Evolutionary conservation across 148 eudicot species (phyloP).

Genomic region (Rhododendron henanense): DNA sequence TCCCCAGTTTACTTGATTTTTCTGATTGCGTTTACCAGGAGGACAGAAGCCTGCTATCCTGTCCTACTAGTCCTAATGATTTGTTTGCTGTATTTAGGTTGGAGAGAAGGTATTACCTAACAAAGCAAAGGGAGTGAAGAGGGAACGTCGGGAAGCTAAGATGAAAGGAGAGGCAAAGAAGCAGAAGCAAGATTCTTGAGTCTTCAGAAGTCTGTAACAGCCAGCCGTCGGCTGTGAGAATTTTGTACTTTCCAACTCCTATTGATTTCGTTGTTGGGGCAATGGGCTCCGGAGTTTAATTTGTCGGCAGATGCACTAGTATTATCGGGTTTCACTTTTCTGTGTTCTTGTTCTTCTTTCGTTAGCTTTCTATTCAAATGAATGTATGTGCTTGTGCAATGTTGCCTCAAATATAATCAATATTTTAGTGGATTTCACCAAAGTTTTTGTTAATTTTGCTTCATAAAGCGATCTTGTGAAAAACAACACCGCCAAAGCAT

Average conservation of each 20-base stretch:
- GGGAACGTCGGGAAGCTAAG: slow-evolving; percentile 85
- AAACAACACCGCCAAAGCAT: neutral
- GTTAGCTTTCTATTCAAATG: neutral
- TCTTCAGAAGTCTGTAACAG: neutral
- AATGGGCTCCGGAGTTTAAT: neutral
- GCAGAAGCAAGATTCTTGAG: slow-evolving; percentile 48
- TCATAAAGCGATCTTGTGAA: neutral
- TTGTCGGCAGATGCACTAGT: neutral
- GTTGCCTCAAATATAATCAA: neutral
- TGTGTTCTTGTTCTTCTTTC: neutral
- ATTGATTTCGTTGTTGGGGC: neutral
- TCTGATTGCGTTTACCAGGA: neutral
- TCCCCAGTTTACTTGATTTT: neutral
- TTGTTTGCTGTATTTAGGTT: slow-evolving; percentile 30
- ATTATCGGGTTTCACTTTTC: neutral
- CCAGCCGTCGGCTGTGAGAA: neutral
- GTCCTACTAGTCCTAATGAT: neutral
- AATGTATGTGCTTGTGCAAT: neutral
- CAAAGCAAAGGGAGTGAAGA: slow-evolving; percentile 81
- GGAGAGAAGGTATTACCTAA: slow-evolving; percentile 51
- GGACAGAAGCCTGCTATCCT: neutral
- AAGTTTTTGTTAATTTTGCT: neutral
- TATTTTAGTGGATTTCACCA: neutral
- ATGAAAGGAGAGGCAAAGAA: slow-evolving; percentile 48
- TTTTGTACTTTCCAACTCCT: neutral